phyloP scores from a whole-genome alignment of 306 rosid genomes.

The Vachellia pachyceras region DNA sequence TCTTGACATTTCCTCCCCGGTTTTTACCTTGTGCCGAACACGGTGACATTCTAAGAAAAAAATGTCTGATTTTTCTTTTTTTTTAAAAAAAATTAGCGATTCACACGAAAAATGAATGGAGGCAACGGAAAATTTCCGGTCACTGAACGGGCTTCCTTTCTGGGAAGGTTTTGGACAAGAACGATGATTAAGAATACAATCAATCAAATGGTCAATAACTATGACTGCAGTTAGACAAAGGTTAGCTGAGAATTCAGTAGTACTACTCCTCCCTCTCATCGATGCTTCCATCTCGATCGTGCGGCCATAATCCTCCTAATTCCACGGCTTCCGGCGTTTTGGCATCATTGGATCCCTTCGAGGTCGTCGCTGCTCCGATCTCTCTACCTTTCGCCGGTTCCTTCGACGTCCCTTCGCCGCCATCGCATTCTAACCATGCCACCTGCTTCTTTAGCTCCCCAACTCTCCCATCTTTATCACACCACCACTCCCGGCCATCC shows the following conservation, averaged over 20 bases:
- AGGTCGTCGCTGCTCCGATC: constrained; percentile 6
- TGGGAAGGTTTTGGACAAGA: not conserved
- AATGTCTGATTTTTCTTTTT: not conserved
- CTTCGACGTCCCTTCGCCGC: constrained; percentile 35
- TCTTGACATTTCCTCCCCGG: too few relatives aligned
- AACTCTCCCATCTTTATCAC: constrained; percentile 20
- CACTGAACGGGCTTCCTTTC: not conserved
- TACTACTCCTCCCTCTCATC: not conserved
- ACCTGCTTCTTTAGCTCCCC: constrained; percentile 32
- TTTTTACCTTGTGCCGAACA: too few relatives aligned
- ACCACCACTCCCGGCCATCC: constrained; percentile 41
- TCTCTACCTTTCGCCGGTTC: constrained; percentile 28
- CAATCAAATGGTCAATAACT: constrained; percentile 44
- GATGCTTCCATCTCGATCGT: constrained; percentile 31
- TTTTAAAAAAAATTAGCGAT: too few relatives aligned
- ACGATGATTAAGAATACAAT: not conserved
- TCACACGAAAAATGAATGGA: not conserved
- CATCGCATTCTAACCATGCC: constrained; percentile 16
- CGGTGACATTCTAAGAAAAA: not conserved
- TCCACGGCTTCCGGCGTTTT: constrained; percentile 37
- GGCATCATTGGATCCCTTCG: not conserved
- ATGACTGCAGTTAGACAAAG: constrained; percentile 39
- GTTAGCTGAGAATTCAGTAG: constrained; percentile 30
- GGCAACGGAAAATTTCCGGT: not conserved
- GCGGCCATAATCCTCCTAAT: constrained; percentile 35